These are phyloP conservation scores for Xylaria flabelliformis DNA, from an alignment of 495 filamentous ascomycete species.

Conservation along the genomic window DNA sequence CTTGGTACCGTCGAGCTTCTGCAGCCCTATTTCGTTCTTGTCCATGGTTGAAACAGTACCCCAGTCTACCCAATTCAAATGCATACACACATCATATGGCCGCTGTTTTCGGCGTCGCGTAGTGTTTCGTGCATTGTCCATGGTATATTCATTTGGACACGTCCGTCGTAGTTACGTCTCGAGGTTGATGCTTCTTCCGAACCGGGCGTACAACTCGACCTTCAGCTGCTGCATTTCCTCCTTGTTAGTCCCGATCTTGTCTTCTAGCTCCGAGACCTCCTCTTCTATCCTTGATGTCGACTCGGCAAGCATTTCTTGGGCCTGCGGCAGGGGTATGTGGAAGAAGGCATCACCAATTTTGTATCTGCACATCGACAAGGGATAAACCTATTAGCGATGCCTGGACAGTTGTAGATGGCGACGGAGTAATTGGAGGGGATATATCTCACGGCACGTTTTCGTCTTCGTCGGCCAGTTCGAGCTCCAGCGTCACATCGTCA, in stretches of 20 bases:
- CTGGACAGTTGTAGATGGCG: background rate
- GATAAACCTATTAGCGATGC: slow-evolving; percentile 30
- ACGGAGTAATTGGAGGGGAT: background rate
- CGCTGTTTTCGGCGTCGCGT: background rate
- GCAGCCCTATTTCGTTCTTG: background rate
- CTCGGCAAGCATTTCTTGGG: slow-evolving; percentile 78
- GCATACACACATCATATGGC: slow-evolving; percentile 8
- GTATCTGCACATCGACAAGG: slow-evolving; percentile 65
- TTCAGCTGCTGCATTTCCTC: slow-evolving; percentile 90
- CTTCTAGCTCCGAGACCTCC: slow-evolving; percentile 77
- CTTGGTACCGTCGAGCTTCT: background rate
- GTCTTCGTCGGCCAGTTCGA: slow-evolving; percentile 96
- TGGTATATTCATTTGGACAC: background rate
- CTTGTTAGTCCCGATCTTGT: slow-evolving; percentile 71
- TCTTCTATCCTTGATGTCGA: slow-evolving; percentile 75
- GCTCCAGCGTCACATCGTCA: slow-evolving; percentile 86
- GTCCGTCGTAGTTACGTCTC: slow-evolving; percentile 69
- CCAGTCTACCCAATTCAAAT: background rate
- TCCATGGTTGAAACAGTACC: background rate
- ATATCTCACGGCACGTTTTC: slow-evolving; percentile 79
- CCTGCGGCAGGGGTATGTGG: slow-evolving; percentile 79
- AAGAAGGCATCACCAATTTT: slow-evolving; percentile 97
- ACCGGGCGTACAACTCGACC: slow-evolving; percentile 88
- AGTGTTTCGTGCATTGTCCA: background rate
- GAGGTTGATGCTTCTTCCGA: slow-evolving; percentile 93